Base-by-base conservation (phyloP, 2,329 filamentous ascomycete genomes). In the Aspergillus arachidicola region DNA sequence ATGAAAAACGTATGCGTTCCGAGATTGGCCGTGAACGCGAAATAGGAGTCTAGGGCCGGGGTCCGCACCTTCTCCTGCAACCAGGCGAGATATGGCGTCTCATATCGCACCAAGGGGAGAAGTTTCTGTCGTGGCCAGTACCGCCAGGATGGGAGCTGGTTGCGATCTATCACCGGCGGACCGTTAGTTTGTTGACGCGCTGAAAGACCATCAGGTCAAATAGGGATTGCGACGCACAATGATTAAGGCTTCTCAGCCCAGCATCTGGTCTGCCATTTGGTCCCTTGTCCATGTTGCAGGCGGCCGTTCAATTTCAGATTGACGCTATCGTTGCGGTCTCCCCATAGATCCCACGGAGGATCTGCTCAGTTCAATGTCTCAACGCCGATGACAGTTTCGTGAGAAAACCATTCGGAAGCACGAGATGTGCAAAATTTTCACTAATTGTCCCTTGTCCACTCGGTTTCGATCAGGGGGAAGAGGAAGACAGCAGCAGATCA, bases 1-100 rank as follows among this genome's bases (percentile, higher is more conserved):
- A 98, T 98, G 84, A 97, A 99, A 82, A 97, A 98, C 0, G 95
- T 99, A 80, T 99, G 95, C 0, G 95, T 99, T 68, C 95, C 93
- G 60, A 98, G 86, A 78, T 98, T 99, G 67, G 95, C 95, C 0
- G 94, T 96, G 68, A 96, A 92, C 57, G 95, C 94, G 79, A 99
- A 99, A 82, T 97, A 99, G 66, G 92, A 92, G 79, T 99, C 95
- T 72, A 98, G 89, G 10, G 91, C 86, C 0, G 93, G 92, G 23
- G 92, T 90, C 73, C 94, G 91, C 76, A 94, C 79, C 75, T 84
- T 88, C 69, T 89, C 86, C 84, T 99, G 95, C 74, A 97, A 82
- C 81, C 87, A 90, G 62, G 94, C 94, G 21, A 99, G 88, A 79
- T 96, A 95, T 1, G 94, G 94, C 34, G 95, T 99, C 82, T 99